Evolutionary conservation across 768 basidiomycete genomes (phyloP).

Genomic region (Boletus rubescentipes): DNA sequence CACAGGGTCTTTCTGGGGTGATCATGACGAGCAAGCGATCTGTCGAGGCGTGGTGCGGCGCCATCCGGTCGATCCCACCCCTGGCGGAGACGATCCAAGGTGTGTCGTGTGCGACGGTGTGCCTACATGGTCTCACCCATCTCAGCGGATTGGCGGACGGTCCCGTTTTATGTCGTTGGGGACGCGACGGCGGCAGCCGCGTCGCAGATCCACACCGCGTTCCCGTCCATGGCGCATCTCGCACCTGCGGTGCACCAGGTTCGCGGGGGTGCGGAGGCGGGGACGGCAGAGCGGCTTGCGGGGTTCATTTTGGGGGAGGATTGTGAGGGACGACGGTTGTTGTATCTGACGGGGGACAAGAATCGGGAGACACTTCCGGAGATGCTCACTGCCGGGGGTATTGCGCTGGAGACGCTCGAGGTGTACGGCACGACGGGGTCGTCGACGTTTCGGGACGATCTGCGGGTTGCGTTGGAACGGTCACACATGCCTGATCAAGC

Average conservation of each 20-base stretch:
- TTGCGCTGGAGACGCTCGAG: conserved; percentile 51
- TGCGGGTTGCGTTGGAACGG: conserved; percentile 36
- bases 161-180: conserved; percentile 83
- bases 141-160: conserved; percentile 47
- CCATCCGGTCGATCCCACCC: conserved; percentile 24
- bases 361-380: conserved; percentile 65
- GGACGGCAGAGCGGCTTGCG: conserved; percentile 68
- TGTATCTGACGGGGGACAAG: conserved; percentile 89
- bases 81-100: conserved; percentile 4
- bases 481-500: not conserved
- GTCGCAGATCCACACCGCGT: conserved; percentile 32
- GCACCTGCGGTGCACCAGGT: conserved; percentile 32
- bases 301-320: conserved; percentile 53
- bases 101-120: conserved; percentile 1
- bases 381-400: conserved; percentile 45
- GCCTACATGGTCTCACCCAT: not conserved
- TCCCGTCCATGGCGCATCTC: conserved; percentile 38
- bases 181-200: conserved; percentile 52
- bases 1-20: conserved; percentile 49
- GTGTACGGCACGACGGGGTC: conserved; percentile 72
- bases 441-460: conserved; percentile 44
- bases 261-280: conserved; percentile 50
- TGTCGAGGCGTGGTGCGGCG: conserved; percentile 66
- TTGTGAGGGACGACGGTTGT: conserved; percentile 30
- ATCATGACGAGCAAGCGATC: conserved; percentile 79